These are phyloP conservation scores for Butyriboletus loyo DNA, from an alignment of 768 basidiomycete genomes.

Conservation along the genomic window DNA sequence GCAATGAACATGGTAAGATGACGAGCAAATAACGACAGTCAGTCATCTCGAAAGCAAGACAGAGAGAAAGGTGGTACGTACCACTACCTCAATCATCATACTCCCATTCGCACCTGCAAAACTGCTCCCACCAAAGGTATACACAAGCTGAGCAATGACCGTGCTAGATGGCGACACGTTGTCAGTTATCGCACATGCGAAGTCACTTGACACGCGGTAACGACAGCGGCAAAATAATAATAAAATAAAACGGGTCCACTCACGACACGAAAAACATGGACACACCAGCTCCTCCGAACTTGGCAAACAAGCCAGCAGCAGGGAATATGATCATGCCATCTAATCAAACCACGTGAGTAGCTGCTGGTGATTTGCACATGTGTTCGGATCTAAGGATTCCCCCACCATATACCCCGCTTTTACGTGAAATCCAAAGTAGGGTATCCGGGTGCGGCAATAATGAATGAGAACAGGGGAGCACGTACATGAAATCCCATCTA, in stretches of 20 bases:
- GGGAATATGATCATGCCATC: conserved; percentile 98
- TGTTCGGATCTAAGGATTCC: background rate
- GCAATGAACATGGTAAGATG: background rate
- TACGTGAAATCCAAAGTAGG: background rate
- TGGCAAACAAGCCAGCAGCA: conserved; percentile 70
- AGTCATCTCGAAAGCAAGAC: background rate
- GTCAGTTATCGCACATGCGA: background rate
- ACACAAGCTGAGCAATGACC: conserved; percentile 78
- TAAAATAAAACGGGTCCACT: conserved; percentile 22
- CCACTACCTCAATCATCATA: conserved; percentile 99
- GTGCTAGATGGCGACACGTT: conserved; percentile 40
- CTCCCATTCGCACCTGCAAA: conserved; percentile 91
- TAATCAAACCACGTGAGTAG: conserved; percentile 26
- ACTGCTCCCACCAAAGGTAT: conserved; percentile 81
- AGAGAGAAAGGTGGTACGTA: conserved; percentile 37
- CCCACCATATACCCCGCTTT: conserved; percentile 2
- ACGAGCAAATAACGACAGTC: background rate
- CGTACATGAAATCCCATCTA: conserved; percentile 92
- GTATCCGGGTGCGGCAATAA: background rate
- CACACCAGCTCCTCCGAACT: conserved; percentile 84
- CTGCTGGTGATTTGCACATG: background rate
- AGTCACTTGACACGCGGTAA: background rate
- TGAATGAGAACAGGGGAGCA: conserved; percentile 32
- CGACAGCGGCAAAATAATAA: background rate
- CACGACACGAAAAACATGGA: conserved; percentile 93